A percentile compares a stretch with the other conserved stretches of the same genome.
phyloP scores from a whole-genome alignment of 1,284 basidiomycete species.

The Schizophyllum amplum region DNA sequence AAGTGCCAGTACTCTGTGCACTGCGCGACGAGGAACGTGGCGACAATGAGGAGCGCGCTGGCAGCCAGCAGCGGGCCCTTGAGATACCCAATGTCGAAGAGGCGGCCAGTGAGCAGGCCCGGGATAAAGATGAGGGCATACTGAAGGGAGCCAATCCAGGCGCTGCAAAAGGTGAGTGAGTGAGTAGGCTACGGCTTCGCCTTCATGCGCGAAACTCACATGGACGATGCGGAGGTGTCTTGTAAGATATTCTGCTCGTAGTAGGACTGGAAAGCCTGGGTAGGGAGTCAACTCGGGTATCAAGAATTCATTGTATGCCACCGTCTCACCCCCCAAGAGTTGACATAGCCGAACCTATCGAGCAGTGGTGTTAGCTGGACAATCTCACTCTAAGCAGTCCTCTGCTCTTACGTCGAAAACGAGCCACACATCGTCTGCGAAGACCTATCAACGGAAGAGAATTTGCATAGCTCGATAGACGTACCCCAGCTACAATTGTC shows the following conservation, averaged over 20 bases:
- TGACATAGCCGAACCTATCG: no score
- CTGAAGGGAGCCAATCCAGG: constrained; percentile 52
- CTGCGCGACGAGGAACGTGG: constrained; percentile 40
- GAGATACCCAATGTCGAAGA: constrained; percentile 45
- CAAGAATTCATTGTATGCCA: constrained; percentile 3
- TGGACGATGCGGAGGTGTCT: constrained; percentile 28
- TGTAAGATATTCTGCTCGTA: constrained; percentile 24
- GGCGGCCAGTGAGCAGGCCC: constrained; percentile 30
- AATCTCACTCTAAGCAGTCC: not conserved
- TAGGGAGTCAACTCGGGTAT: no score
- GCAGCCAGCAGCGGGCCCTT: constrained; percentile 30
- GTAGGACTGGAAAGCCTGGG: constrained; percentile 29
- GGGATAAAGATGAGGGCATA: constrained; percentile 26
- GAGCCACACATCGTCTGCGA: constrained; percentile 21
- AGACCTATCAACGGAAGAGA: not conserved
- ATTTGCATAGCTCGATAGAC: not conserved
- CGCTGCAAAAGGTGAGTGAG: constrained; percentile 20
- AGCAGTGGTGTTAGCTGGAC: no score
- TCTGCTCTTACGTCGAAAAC: constrained; percentile 24
- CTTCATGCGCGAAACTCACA: constrained; percentile 31
- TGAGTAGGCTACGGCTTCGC: not conserved
- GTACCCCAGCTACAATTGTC: constrained; percentile 23
- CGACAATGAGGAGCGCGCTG: constrained; percentile 30
- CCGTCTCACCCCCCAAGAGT: constrained; percentile 17
- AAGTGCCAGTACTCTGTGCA: constrained; percentile 44